Base-by-base conservation (phyloP, 768 basidiomycete species). In the Mycena floridula region DNA sequence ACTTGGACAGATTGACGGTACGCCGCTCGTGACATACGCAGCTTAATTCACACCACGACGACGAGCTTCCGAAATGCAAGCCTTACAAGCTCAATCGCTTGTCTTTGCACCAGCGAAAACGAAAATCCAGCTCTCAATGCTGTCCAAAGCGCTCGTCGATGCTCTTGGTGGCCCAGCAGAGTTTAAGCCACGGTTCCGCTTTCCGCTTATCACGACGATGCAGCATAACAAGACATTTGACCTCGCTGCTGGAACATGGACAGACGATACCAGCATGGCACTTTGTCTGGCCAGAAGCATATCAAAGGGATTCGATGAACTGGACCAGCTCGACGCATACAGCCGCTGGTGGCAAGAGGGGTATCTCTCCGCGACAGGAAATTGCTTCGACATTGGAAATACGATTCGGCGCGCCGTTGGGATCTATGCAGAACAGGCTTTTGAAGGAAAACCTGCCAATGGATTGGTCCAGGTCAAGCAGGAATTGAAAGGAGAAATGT, bases 191-290 rank as follows among this genome's bases (percentile, higher is more conserved):
- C 67, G 72, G 18, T 69, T 63, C 44, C 50, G 62, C 9, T 72
- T 69, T 55, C 52, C 59, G 2, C 41, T 35, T 18, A 7, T 35
- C 32, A 35, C 32, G 32, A 18, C 13, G 15, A 73, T 72, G 69
- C 48, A 48, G 5, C 64, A 64, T 13, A 74, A 72, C 50, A 32
- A 53, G 1, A 69, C 61, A 36, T 73, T 72, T 48, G 22, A 21
- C 18, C 55, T 68, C 11, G 57, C 57, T 0, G 50, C 63, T 3
- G 72, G 73, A 3, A 60, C 66, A 20, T 76, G 71, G 71, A 73
- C 72, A 8, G 73, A 74, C 54, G 72, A 74, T 48, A 74, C 71
- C 2, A 69, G 67, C 26, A 72, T 70, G 70, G 63, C 64, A 18
- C 64, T 76, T 3, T 71, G 68, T 44, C 61, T 76, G 11, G 70